Base-by-base conservation (phyloP, 805 yeast genomes). In the Ogataea zsoltii region DNA sequence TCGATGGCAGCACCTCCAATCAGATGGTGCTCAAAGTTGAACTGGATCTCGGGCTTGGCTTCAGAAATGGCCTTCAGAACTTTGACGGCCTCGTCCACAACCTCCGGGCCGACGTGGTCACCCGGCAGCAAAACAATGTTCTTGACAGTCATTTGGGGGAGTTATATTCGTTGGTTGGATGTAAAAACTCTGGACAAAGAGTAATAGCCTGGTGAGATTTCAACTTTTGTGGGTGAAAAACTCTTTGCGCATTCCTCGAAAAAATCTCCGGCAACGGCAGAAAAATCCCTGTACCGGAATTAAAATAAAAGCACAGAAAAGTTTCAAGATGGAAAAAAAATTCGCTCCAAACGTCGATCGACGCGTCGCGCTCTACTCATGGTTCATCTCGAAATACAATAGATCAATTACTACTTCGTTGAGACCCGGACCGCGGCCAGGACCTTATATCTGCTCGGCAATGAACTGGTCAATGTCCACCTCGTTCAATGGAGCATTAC, bases 1-100 rank as follows among this genome's bases (percentile, higher is more conserved):
- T 94, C 99, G 61, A 94, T 92, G 38, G 98, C 96, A 41, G 98
- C 97, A 61, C 99, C 99, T 53, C 99, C 99, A 58, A 94, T 92
- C 60, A 92, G 76, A 62, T 91, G 96, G 51, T 85, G 70, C 60
- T 85, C 76, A 66, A 89, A 88, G 42, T 85, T 80, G 63, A 94
- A 91, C 61, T 82, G 70, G 60, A 85, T 71, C 13, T 60, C 63
- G 34, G 83, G 77, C 38, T 75, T 74, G 35, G 66, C 81, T 49
- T 74, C 75, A 56, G 80, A 79, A 56, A 92, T 86, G 44, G 96
- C 89, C 48, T 82, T 74, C 50, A 94, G 76, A 26, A 94, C 97
- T 67, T 92, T 92, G 60, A 91, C 82, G 39, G 99, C 97, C 74
- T 91, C 97, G 19, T 73, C 82, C 45, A 87, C 80, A 54, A 91